Conservation (phyloP, 768 basidiomycete species). For the Russula sp. region DNA sequence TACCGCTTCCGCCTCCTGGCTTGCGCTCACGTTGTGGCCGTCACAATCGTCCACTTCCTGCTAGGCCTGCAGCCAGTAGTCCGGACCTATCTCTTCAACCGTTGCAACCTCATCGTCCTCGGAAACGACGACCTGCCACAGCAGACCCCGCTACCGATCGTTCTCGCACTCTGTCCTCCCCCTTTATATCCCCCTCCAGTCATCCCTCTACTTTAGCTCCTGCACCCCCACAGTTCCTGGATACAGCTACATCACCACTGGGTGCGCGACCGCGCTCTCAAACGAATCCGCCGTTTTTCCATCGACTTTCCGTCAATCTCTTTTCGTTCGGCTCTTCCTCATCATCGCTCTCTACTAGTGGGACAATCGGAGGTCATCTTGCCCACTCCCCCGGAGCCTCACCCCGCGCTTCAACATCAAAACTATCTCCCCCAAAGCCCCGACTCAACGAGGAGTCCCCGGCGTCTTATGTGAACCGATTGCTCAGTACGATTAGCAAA, state of each 20-base stretch:
- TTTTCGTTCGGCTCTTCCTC: conserved; percentile 45
- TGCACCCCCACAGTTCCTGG: conserved; percentile 23
- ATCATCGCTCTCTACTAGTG: conserved; percentile 28
- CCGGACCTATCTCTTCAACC: conserved; percentile 14
- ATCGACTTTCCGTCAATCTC: conserved; percentile 62
- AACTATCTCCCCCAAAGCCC: conserved; percentile 47
- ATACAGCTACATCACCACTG: conserved; percentile 30
- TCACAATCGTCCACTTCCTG: conserved; percentile 5
- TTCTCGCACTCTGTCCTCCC: conserved; percentile 28
- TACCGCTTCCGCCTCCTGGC: conserved; percentile 21
- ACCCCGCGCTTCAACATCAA: conserved; percentile 42
- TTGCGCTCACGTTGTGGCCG: conserved; percentile 2
- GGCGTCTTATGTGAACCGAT: conserved; percentile 58
- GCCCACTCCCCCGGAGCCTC: conserved; percentile 32
- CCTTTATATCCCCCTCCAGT: conserved; percentile 18
- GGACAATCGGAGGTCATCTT: conserved; percentile 23
- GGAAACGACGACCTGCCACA: conserved; percentile 36
- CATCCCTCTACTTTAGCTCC: conserved; percentile 15
- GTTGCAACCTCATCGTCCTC: neutral
- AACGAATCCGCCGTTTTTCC: conserved; percentile 65
- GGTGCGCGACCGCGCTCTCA: conserved; percentile 42
- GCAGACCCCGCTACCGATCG: conserved; percentile 35
- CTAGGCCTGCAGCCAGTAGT: conserved; percentile 3
- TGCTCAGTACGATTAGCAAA: conserved; percentile 61
- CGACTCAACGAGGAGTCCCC: conserved; percentile 56